Conservation (phyloP, 1,284 basidiomycete genomes). For the Golubevia pallescens region DNA sequence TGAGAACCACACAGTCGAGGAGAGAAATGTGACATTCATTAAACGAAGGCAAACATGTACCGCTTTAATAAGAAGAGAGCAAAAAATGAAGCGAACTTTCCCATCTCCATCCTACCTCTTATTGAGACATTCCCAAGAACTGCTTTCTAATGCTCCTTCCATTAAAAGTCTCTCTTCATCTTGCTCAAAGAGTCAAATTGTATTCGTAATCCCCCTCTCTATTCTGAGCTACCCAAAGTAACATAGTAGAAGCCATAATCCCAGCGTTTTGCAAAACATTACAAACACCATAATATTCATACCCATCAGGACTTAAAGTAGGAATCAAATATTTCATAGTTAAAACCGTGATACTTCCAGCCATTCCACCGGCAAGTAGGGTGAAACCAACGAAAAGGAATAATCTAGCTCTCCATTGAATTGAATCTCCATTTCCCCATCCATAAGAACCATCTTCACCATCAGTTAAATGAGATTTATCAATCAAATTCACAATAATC, state of each 20-base stretch:
- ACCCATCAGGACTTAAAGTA: slow-evolving; percentile 36
- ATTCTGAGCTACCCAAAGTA: slow-evolving; percentile 60
- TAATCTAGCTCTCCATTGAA: slow-evolving; percentile 57
- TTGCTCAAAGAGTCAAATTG: slow-evolving; percentile 47
- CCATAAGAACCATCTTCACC: slow-evolving; percentile 25
- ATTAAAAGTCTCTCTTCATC: too few species aligned
- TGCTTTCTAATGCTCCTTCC: too few species aligned
- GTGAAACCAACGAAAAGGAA: slow-evolving; percentile 63
- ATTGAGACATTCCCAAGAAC: too few species aligned
- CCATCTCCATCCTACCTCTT: too few species aligned
- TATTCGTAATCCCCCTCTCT: slow-evolving; percentile 62
- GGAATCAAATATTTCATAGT: slow-evolving; percentile 63
- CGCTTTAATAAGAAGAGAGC: too few species aligned
- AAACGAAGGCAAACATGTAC: too few species aligned
- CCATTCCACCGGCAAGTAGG: slow-evolving; percentile 58
- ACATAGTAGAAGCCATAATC: slow-evolving; percentile 54
- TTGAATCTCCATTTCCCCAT: slow-evolving; percentile 26
- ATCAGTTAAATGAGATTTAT: slow-evolving; percentile 54
- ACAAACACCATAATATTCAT: slow-evolving; percentile 59
- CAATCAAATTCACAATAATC: slow-evolving; percentile 61
- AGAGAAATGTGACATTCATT: too few species aligned
- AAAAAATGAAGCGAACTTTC: too few species aligned
- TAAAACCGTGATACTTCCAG: slow-evolving; percentile 55
- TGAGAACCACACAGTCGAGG: too few species aligned
- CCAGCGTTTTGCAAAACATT: slow-evolving; percentile 54